Base-by-base conservation (phyloP, 2,329 filamentous ascomycete genomes). In the Colletotrichum filicis region DNA sequence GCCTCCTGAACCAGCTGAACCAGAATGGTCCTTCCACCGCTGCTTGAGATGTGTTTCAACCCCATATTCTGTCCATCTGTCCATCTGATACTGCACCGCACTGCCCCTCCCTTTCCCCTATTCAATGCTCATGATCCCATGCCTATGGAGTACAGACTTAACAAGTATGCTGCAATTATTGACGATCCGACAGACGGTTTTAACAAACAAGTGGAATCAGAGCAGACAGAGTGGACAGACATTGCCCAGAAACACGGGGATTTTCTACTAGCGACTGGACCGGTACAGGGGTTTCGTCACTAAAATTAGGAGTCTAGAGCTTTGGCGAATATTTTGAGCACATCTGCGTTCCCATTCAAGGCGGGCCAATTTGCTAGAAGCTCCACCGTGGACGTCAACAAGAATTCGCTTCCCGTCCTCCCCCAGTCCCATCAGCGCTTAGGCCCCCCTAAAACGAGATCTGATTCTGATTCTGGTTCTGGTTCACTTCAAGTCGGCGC, bases 291-390 rank as follows among this genome's bases (percentile, higher is more conserved):
- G 60, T 59, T 52, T 24, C 14, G 46, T 70, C 70, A 55, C 70
- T 70, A 62, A 70, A 61, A 73, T 73, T 66, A 70, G 70, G 60
- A 70, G 49, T 42, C 55, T 59, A 32, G 69, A 69, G 57, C 55
- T 55, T n/a, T 52, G 32, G 60, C 49, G 28, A 59, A 30, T 58
- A 55, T 49, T 62, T 62, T 30, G 59, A 62, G 35, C 53, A 46
- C 69, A 60, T 66, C 53, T 26, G 24, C 58, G 32, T 22, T 62
- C n/a, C 68, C 64, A 22, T 55, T 62, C 57, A 12, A 14, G 52
- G 64, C 37, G 26, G 52, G 59, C 59, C 46, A 65, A 56, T 58
- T 66, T 73, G 70, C 55, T 55, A 35, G 52, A 37, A 59, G n/a
- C 35, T 49, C 64, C 64, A 66, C 64, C 55, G 11, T 56, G 46